Conservation (phyloP, 2,329 filamentous ascomycete genomes). For the Raffaelea ambrosiae region DNA sequence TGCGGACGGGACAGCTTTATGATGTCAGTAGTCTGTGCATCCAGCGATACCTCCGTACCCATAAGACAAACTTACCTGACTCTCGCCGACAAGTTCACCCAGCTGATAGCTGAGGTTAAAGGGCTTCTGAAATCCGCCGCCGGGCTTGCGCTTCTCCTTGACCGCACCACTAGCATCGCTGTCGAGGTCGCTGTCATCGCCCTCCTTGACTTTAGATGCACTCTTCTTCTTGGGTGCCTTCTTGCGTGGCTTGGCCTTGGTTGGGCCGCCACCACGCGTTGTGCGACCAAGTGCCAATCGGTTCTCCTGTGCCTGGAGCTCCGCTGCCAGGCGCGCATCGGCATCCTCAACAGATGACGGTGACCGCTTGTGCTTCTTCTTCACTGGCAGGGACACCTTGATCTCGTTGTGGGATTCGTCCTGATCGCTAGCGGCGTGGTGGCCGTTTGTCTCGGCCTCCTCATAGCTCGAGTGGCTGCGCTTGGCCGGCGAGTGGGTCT, state of each 20-base stretch:
- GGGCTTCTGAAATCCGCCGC: slow-evolving; percentile 87
- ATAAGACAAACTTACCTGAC: slow-evolving; percentile 40
- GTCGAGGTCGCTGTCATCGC: slow-evolving; percentile 72
- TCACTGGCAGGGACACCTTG: slow-evolving; percentile 32
- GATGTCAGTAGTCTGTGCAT: neutral
- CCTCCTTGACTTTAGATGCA: slow-evolving; percentile 62
- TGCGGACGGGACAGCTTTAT: slow-evolving; percentile 82
- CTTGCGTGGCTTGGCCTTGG: slow-evolving; percentile 50
- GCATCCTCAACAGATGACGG: slow-evolving; percentile 54
- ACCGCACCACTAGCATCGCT: slow-evolving; percentile 47
- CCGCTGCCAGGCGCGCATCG: slow-evolving; percentile 79
- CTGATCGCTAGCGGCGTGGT: slow-evolving; percentile 17
- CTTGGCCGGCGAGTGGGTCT: slow-evolving; percentile 21
- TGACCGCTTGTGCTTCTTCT: slow-evolving; percentile 62
- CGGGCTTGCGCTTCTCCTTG: slow-evolving; percentile 71
- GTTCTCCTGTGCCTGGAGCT: slow-evolving; percentile 90
- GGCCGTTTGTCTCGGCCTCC: slow-evolving; percentile 19
- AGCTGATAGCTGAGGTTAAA: slow-evolving; percentile 66
- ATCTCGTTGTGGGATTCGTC: slow-evolving; percentile 30
- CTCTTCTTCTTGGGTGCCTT: slow-evolving; percentile 66
- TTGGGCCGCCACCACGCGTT: slow-evolving; percentile 65
- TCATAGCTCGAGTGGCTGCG: slow-evolving; percentile 24
- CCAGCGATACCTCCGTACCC: too few relatives aligned
- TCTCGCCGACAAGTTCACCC: slow-evolving; percentile 60
- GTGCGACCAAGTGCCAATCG: slow-evolving; percentile 55